Percentiles rank a stretch among this genome's conserved stretches.
Evolutionary conservation across 2,329 filamentous ascomycete species (phyloP).

Genomic region (Dryadomyces quercus-mongolicae): DNA sequence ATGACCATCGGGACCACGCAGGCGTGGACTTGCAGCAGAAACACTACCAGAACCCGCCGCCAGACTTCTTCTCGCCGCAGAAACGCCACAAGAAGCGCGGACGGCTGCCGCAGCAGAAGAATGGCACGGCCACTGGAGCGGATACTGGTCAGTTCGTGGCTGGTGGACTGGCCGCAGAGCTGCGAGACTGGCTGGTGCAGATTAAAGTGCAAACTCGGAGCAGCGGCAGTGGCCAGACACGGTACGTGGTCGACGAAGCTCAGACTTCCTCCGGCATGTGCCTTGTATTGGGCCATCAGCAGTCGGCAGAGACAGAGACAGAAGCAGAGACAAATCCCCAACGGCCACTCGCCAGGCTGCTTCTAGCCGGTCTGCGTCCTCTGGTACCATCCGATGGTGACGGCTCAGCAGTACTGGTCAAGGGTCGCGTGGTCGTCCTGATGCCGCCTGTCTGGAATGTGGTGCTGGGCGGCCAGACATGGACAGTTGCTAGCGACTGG

Average conservation of each 20-base stretch:
- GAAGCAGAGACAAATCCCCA: constrained; percentile 1
- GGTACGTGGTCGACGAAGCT: constrained; percentile 7
- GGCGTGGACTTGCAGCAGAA: not conserved
- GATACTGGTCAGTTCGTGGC: constrained; percentile 18
- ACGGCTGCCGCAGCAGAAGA: not conserved
- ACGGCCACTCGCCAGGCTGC: not conserved
- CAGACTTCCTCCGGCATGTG: constrained; percentile 15
- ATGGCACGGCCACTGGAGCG: not conserved
- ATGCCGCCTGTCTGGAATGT: constrained; percentile 14
- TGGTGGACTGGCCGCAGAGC: constrained; percentile 27
- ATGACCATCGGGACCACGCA: not conserved
- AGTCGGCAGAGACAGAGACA: not conserved
- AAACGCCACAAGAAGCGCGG: constrained; percentile 8
- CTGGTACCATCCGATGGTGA: not conserved
- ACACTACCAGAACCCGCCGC: constrained; percentile 1
- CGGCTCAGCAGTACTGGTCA: not conserved
- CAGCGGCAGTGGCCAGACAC: constrained; percentile 8
- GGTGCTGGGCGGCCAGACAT: constrained; percentile 9
- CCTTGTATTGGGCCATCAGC: constrained; percentile 13
- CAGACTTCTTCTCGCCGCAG: constrained; percentile 13
- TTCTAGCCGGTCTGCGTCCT: not conserved
- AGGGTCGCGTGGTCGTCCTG: constrained; percentile 17
- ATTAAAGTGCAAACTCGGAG: constrained; percentile 29
- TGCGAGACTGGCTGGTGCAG: constrained; percentile 32
- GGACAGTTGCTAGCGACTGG: constrained; percentile 16